A percentile compares a stretch with the other conserved stretches of the same genome.
Evolutionary conservation across 1,284 basidiomycete genomes (phyloP).

Genomic region (Austroboletus rostrupii): DNA sequence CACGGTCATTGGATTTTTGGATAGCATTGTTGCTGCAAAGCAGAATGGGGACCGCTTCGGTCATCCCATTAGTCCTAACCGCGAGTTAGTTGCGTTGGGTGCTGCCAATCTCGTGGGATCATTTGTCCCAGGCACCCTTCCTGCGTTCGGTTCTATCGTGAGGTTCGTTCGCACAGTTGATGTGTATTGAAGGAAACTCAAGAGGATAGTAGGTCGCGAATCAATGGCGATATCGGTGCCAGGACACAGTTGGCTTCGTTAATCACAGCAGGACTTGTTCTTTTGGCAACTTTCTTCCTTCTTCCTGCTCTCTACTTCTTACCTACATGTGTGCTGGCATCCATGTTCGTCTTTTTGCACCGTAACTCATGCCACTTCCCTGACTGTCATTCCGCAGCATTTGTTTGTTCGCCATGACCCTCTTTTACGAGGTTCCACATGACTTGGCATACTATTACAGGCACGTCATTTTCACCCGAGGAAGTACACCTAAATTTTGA

Average conservation of each 20-base stretch:
- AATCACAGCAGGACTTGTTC: slow-evolving; percentile 69
- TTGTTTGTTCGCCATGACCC: slow-evolving; percentile 77
- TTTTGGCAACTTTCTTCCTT: slow-evolving; percentile 85
- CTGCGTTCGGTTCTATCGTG: slow-evolving; percentile 87
- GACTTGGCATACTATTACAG: slow-evolving; percentile 80
- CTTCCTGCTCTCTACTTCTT: slow-evolving; percentile 75
- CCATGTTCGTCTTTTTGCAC: slow-evolving; percentile 50
- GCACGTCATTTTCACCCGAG: slow-evolving; percentile 40
- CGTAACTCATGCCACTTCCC: not conserved
- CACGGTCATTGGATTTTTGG: slow-evolving; percentile 73
- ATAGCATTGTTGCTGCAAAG: slow-evolving; percentile 83
- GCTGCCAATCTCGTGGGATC: slow-evolving; percentile 77
- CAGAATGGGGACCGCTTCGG: slow-evolving; percentile 82
- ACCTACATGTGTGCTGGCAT: slow-evolving; percentile 78
- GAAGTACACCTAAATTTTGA: not conserved
- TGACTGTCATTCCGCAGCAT: slow-evolving; percentile 46
- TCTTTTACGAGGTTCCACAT: slow-evolving; percentile 84
- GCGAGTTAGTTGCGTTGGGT: slow-evolving; percentile 86
- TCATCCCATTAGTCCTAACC: slow-evolving; percentile 86
- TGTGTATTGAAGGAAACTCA: not conserved
- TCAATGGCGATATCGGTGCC: slow-evolving; percentile 84
- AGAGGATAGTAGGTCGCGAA: slow-evolving; percentile 55
- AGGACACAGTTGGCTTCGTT: slow-evolving; percentile 86
- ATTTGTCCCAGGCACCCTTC: slow-evolving; percentile 81
- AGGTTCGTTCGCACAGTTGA: slow-evolving; percentile 43